Conservation (phyloP, 805 yeast genomes). For the Kodamaea restingae region DNA sequence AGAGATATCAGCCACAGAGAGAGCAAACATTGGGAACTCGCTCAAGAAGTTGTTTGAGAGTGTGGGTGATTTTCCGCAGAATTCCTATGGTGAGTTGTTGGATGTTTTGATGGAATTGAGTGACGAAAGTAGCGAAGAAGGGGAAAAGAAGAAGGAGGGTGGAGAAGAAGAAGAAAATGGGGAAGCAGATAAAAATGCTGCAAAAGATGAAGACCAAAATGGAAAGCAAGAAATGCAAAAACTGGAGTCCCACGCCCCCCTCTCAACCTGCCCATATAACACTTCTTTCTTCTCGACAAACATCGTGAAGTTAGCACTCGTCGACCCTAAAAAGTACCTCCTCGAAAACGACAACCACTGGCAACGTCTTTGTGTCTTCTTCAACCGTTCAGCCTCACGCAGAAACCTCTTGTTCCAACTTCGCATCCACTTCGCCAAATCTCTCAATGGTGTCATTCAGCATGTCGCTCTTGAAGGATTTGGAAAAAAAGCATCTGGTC, state of each 20-base stretch:
- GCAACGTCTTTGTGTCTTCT: conserved; percentile 43
- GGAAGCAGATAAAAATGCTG: conserved; percentile 9
- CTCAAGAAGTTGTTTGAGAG: conserved; percentile 60
- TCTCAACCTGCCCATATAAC: conserved; percentile 49
- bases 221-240: neutral
- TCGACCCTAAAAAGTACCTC: conserved; percentile 51
- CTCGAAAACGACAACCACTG: conserved; percentile 43
- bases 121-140: conserved; percentile 11
- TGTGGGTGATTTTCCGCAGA: conserved; percentile 49
- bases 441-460: conserved; percentile 50
- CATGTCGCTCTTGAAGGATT: conserved; percentile 41
- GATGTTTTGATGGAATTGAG: conserved; percentile 45
- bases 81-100: conserved; percentile 48
- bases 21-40: conserved; percentile 50
- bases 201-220: conserved; percentile 15
- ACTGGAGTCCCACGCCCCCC: too few relatives aligned
- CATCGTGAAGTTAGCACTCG: conserved; percentile 47
- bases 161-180: neutral
- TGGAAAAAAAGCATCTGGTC: conserved; percentile 11
- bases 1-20: conserved; percentile 42
- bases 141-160: conserved; percentile 1
- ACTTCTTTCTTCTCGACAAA: conserved; percentile 51
- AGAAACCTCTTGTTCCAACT: conserved; percentile 38
- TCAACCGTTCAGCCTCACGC: conserved; percentile 43
- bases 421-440: conserved; percentile 13